phyloP scores from a whole-genome alignment of 148 eudicot species.

The Tetragonia tetragonoides region DNA sequence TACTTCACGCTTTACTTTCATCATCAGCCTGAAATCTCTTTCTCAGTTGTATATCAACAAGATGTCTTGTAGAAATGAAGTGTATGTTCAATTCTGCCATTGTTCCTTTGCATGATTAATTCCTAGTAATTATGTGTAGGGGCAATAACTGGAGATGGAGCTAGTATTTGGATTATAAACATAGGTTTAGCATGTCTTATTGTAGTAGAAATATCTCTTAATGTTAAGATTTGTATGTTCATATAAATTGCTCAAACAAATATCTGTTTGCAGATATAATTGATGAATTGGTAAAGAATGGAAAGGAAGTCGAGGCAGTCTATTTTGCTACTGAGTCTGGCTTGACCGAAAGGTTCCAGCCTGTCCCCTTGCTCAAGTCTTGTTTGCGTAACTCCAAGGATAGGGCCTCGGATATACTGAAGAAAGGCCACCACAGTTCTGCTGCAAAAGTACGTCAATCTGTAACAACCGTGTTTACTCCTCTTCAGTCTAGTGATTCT shows the following conservation, averaged over 20 bases:
- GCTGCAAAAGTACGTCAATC: conserved; percentile 30
- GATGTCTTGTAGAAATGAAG: background rate
- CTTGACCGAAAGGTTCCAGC: conserved; percentile 49
- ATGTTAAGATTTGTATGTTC: background rate
- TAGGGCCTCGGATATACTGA: conserved; percentile 21
- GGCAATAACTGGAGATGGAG: background rate
- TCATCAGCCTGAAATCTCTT: no score
- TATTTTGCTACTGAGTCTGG: conserved; percentile 52
- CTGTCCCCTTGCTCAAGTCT: conserved; percentile 41
- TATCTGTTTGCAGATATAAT: conserved; percentile 35
- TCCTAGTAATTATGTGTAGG: background rate
- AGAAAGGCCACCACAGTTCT: conserved; percentile 30
- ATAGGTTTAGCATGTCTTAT: background rate
- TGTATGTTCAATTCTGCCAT: background rate
- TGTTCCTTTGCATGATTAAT: background rate
- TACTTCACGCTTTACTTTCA: no score
- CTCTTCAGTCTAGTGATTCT: background rate
- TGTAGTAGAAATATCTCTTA: background rate
- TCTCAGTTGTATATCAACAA: no score
- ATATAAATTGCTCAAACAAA: background rate
- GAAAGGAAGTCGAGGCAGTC: conserved; percentile 57
- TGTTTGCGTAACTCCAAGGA: conserved; percentile 28
- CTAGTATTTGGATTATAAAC: background rate
- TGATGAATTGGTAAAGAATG: conserved; percentile 42
- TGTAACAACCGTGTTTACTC: background rate